phyloP scores from a whole-genome alignment of 2,329 filamentous ascomycete species.

The Diaporthe ilicicola region DNA sequence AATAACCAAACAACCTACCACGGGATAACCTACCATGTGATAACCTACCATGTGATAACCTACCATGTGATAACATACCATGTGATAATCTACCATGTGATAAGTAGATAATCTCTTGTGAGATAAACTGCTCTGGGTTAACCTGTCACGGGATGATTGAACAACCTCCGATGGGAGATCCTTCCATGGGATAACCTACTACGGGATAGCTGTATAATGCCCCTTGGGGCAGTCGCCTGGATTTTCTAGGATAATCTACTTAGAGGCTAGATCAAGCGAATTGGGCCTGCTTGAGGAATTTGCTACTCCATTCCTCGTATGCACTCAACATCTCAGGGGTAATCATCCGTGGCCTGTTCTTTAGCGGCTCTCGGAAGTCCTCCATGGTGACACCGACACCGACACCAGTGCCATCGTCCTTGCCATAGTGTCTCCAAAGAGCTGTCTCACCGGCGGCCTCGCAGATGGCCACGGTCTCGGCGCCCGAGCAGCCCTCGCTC shows the following conservation, averaged over 20 bases:
- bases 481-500: conserved; percentile 84
- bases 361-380: conserved; percentile 38
- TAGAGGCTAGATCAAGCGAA: neutral
- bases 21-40: neutral
- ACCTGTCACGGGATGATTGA: neutral
- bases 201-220: neutral
- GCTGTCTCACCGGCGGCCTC: conserved; percentile 54
- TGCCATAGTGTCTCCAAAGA: conserved; percentile 43
- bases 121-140: neutral
- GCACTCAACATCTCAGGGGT: conserved; percentile 45
- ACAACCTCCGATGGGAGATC: neutral
- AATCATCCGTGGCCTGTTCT: conserved; percentile 47
- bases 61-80: neutral
- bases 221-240: neutral
- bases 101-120: neutral
- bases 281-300: conserved; percentile 38
- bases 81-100: neutral
- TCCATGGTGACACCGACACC: conserved; percentile 49
- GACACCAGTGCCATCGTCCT: conserved; percentile 44
- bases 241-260: neutral
- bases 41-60: neutral
- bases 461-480: conserved; percentile 74
- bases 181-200: neutral
- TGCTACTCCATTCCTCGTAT: conserved; percentile 50
- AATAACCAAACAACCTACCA: neutral